Conservation (phyloP, 1,284 basidiomycete genomes). For the Pholiota adiposa region DNA sequence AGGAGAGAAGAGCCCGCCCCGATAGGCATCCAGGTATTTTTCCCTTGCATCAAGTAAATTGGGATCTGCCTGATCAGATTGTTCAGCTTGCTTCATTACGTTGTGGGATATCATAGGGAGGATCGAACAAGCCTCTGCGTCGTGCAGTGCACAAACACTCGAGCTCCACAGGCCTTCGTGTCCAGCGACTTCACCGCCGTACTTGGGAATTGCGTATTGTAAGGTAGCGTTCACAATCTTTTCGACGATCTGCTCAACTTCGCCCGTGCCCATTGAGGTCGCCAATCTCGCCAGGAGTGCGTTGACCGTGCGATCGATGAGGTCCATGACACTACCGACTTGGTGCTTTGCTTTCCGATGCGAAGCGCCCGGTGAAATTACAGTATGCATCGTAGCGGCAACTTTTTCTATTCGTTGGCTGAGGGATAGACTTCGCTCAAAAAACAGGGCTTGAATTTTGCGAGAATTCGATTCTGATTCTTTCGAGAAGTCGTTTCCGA, state of each 20-base stretch:
- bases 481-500: conserved; percentile 85
- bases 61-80: conserved; percentile 34
- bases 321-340: conserved; percentile 71
- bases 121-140: conserved; percentile 55
- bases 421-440: conserved; percentile 58
- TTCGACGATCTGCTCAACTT: conserved; percentile 67
- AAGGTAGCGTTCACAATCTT: conserved; percentile 73
- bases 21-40: conserved; percentile 66
- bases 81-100: conserved; percentile 35
- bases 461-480: conserved; percentile 45
- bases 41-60: conserved; percentile 41
- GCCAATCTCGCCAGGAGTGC: conserved; percentile 55
- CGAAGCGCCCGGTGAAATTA: conserved; percentile 49
- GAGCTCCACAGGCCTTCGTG: conserved; percentile 51
- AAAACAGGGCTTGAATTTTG: conserved; percentile 67
- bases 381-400: conserved; percentile 54
- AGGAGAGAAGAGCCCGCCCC: conserved; percentile 59
- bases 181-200: conserved; percentile 41
- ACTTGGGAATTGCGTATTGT: conserved; percentile 72
- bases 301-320: conserved; percentile 69
- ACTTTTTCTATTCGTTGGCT: conserved; percentile 64
- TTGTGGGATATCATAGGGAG: conserved; percentile 55
- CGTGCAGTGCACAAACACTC: conserved; percentile 62
- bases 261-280: conserved; percentile 56
- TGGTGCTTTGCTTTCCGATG: conserved; percentile 57